Evolutionary conservation across 1,139 yeast genomes (phyloP).

Genomic region (Wickerhamomyces sp.): DNA sequence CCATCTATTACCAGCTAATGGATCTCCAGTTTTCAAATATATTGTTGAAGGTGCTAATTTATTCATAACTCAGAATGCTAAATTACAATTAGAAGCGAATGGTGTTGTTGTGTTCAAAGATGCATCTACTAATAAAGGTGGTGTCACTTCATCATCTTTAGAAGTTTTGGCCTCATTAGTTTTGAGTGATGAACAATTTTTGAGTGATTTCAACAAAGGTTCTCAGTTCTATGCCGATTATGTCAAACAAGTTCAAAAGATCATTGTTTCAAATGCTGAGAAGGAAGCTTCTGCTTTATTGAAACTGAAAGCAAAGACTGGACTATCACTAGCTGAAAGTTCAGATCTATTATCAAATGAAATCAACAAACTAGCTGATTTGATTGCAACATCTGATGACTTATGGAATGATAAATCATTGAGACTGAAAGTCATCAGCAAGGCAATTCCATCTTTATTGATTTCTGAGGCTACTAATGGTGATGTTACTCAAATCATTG

Average conservation of each 20-base stretch:
- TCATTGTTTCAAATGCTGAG: slow-evolving; percentile 72
- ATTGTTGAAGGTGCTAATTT: slow-evolving; percentile 97
- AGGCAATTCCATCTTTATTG: slow-evolving; percentile 75
- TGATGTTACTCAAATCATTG: slow-evolving; percentile 52
- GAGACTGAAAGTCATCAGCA: slow-evolving; percentile 69
- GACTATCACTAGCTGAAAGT: slow-evolving; percentile 66
- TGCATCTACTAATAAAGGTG: slow-evolving; percentile 97
- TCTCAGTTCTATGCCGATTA: slow-evolving; percentile 79
- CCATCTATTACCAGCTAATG: slow-evolving; percentile 65
- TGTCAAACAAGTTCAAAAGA: slow-evolving; percentile 77
- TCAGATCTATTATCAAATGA: slow-evolving; percentile 84
- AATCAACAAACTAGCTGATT: slow-evolving; percentile 86
- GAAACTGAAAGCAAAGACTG: slow-evolving; percentile 49
- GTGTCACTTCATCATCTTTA: slow-evolving; percentile 93
- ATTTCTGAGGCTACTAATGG: slow-evolving; percentile 73
- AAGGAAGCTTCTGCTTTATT: slow-evolving; percentile 85
- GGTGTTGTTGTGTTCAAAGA: slow-evolving; percentile 89
- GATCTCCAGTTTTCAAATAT: slow-evolving; percentile 75
- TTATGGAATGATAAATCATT: slow-evolving; percentile 82
- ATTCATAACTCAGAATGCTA: slow-evolving; percentile 92
- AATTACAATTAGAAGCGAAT: slow-evolving; percentile 76
- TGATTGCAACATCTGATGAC: slow-evolving; percentile 74
- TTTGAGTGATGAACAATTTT: slow-evolving; percentile 81
- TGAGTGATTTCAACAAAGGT: slow-evolving; percentile 39
- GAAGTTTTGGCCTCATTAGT: slow-evolving; percentile 95